Percentiles rank a stretch among this genome's conserved stretches.
phyloP scores from a whole-genome alignment of 2,329 filamentous ascomycete genomes.

The Microcyclospora pomicola region DNA sequence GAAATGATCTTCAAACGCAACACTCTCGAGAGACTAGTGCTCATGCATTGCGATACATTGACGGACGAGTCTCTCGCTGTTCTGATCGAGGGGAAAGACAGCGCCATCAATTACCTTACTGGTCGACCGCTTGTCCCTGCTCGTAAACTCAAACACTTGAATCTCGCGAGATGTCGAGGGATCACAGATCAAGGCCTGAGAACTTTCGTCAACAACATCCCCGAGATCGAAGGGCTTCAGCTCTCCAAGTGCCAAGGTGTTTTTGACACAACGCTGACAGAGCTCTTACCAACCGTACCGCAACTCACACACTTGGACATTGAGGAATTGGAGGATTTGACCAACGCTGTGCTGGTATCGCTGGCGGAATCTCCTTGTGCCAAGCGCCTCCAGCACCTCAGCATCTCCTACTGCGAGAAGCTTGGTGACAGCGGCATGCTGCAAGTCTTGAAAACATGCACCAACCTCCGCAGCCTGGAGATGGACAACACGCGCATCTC shows the following conservation, averaged over 20 bases:
- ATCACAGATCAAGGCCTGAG: constrained; percentile 63
- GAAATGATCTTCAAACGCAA: constrained; percentile 65
- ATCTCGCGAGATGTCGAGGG: constrained; percentile 63
- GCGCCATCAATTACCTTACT: constrained; percentile 69
- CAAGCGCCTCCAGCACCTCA: constrained; percentile 59
- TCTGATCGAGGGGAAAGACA: constrained; percentile 62
- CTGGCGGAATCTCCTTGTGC: constrained; percentile 67
- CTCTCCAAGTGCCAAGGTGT: constrained; percentile 64
- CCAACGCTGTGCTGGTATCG: constrained; percentile 59
- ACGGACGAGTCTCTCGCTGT: constrained; percentile 59
- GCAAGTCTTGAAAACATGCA: constrained; percentile 63
- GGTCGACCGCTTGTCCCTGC: constrained; percentile 61
- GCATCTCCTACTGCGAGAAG: constrained; percentile 78
- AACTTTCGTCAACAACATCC: constrained; percentile 58
- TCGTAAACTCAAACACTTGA: constrained; percentile 67
- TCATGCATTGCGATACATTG: constrained; percentile 67
- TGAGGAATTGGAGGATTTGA: constrained; percentile 68
- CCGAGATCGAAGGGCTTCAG: constrained; percentile 68
- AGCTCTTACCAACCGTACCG: constrained; percentile 61
- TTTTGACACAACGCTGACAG: constrained; percentile 57
- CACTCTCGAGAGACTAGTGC: constrained; percentile 63
- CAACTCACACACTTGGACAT: constrained; percentile 75
- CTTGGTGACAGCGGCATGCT: constrained; percentile 75
- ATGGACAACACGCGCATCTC: constrained; percentile 91
- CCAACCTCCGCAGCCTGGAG: constrained; percentile 54